phyloP scores from a whole-genome alignment of 2,329 filamentous ascomycete genomes.

The Xylariaceae sp. region DNA sequence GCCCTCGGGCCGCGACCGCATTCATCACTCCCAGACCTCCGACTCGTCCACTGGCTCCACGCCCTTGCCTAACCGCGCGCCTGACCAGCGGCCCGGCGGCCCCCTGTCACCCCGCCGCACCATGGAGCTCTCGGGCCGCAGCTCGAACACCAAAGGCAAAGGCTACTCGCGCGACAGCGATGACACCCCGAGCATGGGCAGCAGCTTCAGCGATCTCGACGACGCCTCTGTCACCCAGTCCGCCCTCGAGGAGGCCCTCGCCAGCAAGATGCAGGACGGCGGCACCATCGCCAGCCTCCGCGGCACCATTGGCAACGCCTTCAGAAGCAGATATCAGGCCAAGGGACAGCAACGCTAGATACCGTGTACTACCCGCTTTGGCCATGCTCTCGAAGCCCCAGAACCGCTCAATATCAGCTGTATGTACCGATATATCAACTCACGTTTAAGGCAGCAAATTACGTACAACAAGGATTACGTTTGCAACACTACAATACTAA shows the following conservation, averaged over 20 bases:
- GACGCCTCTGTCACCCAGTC: constrained; percentile 80
- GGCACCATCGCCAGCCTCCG: constrained; percentile 58
- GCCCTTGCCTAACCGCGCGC: constrained; percentile 32
- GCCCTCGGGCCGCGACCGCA: constrained; percentile 31
- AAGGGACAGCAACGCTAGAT: constrained; percentile 11
- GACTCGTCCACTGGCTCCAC: constrained; percentile 61
- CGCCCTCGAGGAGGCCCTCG: constrained; percentile 73
- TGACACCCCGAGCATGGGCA: constrained; percentile 76
- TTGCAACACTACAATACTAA: too few species aligned
- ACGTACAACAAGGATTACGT: too few species aligned
- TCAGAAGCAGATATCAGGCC: constrained; percentile 59
- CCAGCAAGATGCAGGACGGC: constrained; percentile 67
- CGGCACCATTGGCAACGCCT: constrained; percentile 65
- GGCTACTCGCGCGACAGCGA: constrained; percentile 62
- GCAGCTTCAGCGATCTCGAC: constrained; percentile 83
- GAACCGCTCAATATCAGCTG: background rate
- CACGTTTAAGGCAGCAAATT: too few species aligned
- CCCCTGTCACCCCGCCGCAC: constrained; percentile 59
- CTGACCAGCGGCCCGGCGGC: constrained; percentile 37
- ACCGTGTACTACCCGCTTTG: constrained; percentile 8
- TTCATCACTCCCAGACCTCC: constrained; percentile 54
- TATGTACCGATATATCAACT: background rate
- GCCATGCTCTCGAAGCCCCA: background rate
- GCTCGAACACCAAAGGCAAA: constrained; percentile 49
- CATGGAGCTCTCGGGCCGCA: constrained; percentile 56